Percentiles rank a stretch among this genome's conserved stretches.
Conservation (phyloP, 2,329 filamentous ascomycete genomes). For the Nemania sp. region DNA sequence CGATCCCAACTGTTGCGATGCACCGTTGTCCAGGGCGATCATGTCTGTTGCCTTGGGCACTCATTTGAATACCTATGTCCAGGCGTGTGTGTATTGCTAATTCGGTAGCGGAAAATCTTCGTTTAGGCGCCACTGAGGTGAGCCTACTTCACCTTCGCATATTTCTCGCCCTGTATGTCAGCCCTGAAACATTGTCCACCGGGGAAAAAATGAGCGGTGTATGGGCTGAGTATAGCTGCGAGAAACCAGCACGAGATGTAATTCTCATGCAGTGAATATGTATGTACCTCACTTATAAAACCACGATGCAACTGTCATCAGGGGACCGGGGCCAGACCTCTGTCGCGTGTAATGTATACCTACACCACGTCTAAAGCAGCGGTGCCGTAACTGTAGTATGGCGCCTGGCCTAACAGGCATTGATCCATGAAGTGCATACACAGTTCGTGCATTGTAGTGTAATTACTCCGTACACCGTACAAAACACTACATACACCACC, state of each 20-base stretch:
- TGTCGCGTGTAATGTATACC: constrained; percentile 8
- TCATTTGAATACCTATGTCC: no score
- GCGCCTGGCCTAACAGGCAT: no score
- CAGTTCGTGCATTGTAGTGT: no score
- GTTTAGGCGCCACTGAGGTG: constrained; percentile 13
- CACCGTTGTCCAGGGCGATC: constrained; percentile 5
- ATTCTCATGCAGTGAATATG: constrained; percentile 7
- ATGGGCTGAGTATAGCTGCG: no score
- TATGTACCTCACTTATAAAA: constrained; percentile 14
- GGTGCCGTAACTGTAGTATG: constrained; percentile 13
- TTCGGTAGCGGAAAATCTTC: constrained; percentile 7
- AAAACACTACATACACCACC: no score
- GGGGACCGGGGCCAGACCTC: constrained; percentile 8
- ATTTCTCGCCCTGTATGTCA: constrained; percentile 15
- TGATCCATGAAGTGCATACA: no score
- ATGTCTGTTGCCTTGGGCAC: no score
- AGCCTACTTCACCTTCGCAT: constrained; percentile 12
- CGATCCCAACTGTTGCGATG: constrained; percentile 3
- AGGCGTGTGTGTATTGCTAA: neutral
- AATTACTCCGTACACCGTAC: no score
- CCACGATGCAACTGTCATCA: no score
- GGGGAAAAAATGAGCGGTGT: constrained; percentile 20
- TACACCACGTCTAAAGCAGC: constrained; percentile 13
- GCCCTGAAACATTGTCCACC: constrained; percentile 10
- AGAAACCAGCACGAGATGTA: constrained; percentile 9